Base-by-base conservation (phyloP, 176 grass and related monocot genomes). In the Bothriochloa decipiens region DNA sequence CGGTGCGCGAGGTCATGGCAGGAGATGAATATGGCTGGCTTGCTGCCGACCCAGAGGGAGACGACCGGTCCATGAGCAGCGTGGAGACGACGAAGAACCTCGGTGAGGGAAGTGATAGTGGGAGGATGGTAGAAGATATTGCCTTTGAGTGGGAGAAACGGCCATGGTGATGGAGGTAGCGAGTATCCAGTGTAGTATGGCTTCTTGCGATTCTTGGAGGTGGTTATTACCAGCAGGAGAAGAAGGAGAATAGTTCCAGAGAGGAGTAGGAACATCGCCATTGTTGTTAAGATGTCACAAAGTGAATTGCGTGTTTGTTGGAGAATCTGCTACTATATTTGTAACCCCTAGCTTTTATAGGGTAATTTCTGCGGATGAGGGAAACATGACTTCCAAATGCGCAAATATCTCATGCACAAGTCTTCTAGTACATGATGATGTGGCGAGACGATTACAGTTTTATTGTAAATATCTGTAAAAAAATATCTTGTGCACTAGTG, bases 11-110 rank as follows among this genome's bases (percentile, higher is more conserved):
- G 3, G 4, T 68, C 70, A 5, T 73, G 62, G 26, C 72, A 7
- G 20, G 36, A 3, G 79, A 87, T 41, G 49, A 87, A 87, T 50
- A 87, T 33, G 47, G 79, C 71, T 0, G 72, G 72, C 26, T 36
- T 33, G 10, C 49, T 0, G 64, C 35, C 62, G 13, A 10, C 71
- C 72, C 79, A 82, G 72, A 82, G 64, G 18, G 27, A 28, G 3
- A 82, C 78, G 26, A 82, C 79, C 0, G 71, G 78, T 2, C 78
- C 85, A 4, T 87, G 79, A 46, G 37, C 71, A 2, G 35, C 26
- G 8, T 67, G 72, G 62, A 87, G 78, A 4, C 20, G 26, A 3
- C 47, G 37, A 3, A 87, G 70, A 50, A 7, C 37, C 8, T 1
- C 2, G 8, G 12, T 1, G 7, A 81, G 78, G 61, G 70, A 81